Conservation (phyloP, 1,284 basidiomycete species). For the Leccinum insigne region DNA sequence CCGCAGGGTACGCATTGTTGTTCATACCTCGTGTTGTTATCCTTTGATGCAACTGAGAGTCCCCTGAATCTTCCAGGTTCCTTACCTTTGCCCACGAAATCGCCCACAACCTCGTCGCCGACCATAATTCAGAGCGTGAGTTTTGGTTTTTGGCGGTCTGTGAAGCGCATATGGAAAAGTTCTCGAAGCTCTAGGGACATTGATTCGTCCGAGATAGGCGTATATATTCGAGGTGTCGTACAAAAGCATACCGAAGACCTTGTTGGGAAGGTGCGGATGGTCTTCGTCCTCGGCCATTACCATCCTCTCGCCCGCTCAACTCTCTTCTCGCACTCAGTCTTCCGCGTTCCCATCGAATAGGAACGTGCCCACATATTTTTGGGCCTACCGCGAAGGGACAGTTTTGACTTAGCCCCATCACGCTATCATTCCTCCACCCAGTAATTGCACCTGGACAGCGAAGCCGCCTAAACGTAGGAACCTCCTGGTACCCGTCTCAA, state of each 20-base stretch:
- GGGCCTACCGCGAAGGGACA: background rate
- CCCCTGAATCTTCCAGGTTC: background rate
- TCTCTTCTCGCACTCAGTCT: background rate
- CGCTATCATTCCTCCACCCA: too few relatives aligned
- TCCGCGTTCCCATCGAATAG: background rate
- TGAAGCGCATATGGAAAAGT: background rate
- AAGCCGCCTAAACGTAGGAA: background rate
- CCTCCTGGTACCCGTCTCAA: background rate
- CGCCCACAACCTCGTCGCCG: background rate
- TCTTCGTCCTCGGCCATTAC: too few relatives aligned
- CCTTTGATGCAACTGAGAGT: background rate
- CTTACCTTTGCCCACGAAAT: background rate
- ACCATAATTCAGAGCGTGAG: background rate
- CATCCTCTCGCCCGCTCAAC: background rate
- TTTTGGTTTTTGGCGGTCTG: background rate
- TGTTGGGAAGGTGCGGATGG: too few relatives aligned
- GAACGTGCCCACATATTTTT: background rate
- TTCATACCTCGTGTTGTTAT: slow-evolving; percentile 15
- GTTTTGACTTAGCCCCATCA: too few relatives aligned
- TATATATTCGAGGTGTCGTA: background rate
- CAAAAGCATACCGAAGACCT: background rate
- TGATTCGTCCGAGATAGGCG: background rate
- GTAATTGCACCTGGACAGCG: background rate
- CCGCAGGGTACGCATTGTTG: slow-evolving; percentile 63
- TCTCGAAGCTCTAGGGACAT: background rate